Percentiles rank a stretch among this genome's conserved stretches.
phyloP scores from a whole-genome alignment of 2,329 filamentous ascomycete genomes.

The Claviceps pusilla region DNA sequence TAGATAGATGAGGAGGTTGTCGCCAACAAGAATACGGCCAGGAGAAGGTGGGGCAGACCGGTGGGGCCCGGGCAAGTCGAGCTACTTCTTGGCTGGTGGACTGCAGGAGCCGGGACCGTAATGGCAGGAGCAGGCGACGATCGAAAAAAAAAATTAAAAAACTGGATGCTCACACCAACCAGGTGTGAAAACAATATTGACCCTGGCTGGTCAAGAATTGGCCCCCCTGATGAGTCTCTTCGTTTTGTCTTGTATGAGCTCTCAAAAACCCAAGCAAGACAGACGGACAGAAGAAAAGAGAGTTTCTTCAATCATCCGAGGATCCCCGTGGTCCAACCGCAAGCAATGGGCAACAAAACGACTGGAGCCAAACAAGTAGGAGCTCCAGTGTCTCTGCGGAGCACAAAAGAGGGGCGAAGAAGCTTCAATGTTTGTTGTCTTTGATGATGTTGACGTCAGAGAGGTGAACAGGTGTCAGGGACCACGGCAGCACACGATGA shows the following conservation, averaged over 20 bases:
- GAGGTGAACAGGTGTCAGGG: not conserved
- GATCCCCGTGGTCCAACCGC: not conserved
- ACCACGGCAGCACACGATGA: not conserved
- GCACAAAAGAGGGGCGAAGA: not conserved
- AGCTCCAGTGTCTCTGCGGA: not conserved
- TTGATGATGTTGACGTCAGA: constrained; percentile 1
- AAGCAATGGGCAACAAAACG: not conserved
- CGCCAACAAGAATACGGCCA: not conserved
- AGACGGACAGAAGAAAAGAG: too few relatives aligned
- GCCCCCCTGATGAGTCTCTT: not conserved
- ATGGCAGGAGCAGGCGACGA: not conserved
- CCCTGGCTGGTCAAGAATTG: too few relatives aligned
- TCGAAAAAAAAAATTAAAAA: not conserved
- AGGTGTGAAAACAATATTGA: too few relatives aligned
- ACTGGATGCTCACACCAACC: not conserved
- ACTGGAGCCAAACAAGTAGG: not conserved
- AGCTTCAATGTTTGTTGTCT: not conserved
- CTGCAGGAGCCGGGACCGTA: not conserved
- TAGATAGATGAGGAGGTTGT: not conserved
- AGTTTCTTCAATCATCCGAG: not conserved
- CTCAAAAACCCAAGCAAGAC: not conserved
- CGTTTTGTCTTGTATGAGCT: not conserved
- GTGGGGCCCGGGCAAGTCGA: constrained; percentile 1
- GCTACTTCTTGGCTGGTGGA: not conserved
- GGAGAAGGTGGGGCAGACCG: constrained; percentile 4